phyloP scores from a whole-genome alignment of 78 protist species.

The Chrysochromulina tobinii region DNA sequence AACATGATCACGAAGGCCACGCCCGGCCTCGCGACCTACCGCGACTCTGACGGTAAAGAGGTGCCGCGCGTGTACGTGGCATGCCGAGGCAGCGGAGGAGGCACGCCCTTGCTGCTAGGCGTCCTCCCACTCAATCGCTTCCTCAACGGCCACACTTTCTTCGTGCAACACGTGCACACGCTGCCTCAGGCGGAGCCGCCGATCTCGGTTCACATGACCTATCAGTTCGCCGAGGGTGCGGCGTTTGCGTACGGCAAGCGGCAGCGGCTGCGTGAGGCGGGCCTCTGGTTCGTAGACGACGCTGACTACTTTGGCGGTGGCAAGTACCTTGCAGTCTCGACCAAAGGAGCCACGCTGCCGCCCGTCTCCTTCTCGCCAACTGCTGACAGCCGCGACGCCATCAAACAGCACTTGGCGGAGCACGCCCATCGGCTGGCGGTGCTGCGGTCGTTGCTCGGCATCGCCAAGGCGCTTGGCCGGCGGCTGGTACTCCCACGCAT shows the following conservation, averaged over 20 bases:
- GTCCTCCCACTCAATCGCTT: background rate
- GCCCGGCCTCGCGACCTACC: background rate
- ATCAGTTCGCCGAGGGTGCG: conserved; percentile 12
- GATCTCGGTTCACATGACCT: conserved; percentile 3
- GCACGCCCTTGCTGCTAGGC: background rate
- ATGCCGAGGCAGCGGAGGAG: no score
- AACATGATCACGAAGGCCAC: conserved; percentile 1
- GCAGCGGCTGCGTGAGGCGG: conserved; percentile 13
- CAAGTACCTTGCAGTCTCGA: background rate
- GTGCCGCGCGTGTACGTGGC: no score
- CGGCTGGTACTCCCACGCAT: background rate
- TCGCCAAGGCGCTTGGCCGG: conserved; percentile 10
- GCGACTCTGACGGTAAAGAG: no score
- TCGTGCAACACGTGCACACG: conserved; percentile 24
- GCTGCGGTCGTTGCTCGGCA: conserved; percentile 8
- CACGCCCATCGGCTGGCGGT: background rate
- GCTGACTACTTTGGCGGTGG: background rate
- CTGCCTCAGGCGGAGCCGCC: background rate
- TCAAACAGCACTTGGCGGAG: background rate
- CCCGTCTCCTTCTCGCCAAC: background rate
- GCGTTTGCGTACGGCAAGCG: conserved; percentile 20
- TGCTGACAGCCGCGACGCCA: background rate
- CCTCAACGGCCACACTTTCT: conserved; percentile 27
- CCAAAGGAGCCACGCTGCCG: background rate
- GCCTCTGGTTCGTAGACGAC: background rate